phyloP scores from a whole-genome alignment of 331 rosid genomes.

The Malus hybrid region DNA sequence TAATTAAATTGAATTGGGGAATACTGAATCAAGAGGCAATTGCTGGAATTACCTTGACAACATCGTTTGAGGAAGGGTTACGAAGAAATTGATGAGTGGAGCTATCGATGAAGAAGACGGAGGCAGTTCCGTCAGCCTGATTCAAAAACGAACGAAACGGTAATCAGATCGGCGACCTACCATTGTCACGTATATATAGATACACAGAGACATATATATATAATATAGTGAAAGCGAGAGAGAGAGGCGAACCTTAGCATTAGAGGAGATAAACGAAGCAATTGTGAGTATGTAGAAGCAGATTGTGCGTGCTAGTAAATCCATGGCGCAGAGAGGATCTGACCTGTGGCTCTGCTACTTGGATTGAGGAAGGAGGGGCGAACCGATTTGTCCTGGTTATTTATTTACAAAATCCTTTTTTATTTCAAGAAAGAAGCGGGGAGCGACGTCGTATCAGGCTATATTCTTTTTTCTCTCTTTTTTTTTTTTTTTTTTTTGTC shows the following conservation, averaged over 20 bases:
- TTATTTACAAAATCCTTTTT: no score
- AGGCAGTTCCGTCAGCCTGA: constrained; percentile 57
- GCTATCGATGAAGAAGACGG: constrained; percentile 65
- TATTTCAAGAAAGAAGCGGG: background rate
- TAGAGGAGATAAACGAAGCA: constrained; percentile 36
- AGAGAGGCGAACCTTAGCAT: constrained; percentile 43
- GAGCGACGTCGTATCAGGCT: background rate
- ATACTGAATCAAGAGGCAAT: background rate
- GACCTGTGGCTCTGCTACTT: constrained; percentile 24
- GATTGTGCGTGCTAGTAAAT: constrained; percentile 17
- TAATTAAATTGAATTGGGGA: background rate
- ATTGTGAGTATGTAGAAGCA: constrained; percentile 31
- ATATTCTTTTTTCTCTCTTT: no score
- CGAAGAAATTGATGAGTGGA: constrained; percentile 51
- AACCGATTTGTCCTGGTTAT: background rate
- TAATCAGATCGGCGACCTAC: constrained; percentile 44
- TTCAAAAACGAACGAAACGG: constrained; percentile 17
- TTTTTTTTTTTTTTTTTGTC: no score
- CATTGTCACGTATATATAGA: background rate
- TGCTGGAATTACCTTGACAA: constrained; percentile 34
- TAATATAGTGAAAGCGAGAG: background rate
- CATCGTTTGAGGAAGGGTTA: constrained; percentile 40
- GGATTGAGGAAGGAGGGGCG: background rate
- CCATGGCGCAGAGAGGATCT: constrained; percentile 15
- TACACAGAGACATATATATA: no score